A percentile compares a stretch with the other conserved stretches of the same genome.
Evolutionary conservation across 2,329 filamentous ascomycete genomes (phyloP).

Genomic region (Talaromyces amestolkiae): DNA sequence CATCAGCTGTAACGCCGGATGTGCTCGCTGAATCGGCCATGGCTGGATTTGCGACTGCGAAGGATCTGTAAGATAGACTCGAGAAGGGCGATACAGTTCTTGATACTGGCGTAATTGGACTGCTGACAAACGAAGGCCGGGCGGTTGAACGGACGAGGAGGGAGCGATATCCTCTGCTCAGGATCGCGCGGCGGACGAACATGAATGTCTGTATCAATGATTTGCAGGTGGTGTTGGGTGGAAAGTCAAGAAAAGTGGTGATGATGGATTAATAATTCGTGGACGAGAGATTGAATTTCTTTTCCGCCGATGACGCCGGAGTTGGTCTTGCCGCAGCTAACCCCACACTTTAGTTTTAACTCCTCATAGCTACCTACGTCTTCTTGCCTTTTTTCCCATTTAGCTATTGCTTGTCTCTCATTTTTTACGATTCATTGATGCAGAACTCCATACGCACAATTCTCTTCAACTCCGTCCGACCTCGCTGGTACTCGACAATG

Average conservation of each 20-base stretch:
- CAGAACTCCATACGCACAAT: slow-evolving; percentile 4
- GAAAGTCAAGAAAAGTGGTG: not conserved
- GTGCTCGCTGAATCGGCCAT: slow-evolving; percentile 51
- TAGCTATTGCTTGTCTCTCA: not conserved
- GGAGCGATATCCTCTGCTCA: slow-evolving; percentile 42
- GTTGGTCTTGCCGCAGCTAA: slow-evolving; percentile 1
- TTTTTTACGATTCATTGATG: slow-evolving; percentile 10
- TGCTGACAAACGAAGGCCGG: slow-evolving; percentile 21
- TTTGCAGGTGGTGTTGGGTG: not conserved
- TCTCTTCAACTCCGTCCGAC: slow-evolving; percentile 18
- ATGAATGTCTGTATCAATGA: slow-evolving; percentile 24
- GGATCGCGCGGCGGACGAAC: slow-evolving; percentile 37
- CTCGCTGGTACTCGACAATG: slow-evolving; percentile 29
- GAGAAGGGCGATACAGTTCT: slow-evolving; percentile 28
- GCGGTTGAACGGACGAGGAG: slow-evolving; percentile 34
- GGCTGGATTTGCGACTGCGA: slow-evolving; percentile 35
- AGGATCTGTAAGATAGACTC: slow-evolving; percentile 35
- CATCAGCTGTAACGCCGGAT: slow-evolving; percentile 68
- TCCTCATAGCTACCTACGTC: not conserved
- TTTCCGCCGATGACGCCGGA: slow-evolving; percentile 17
- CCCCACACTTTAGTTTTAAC: slow-evolving; percentile 3
- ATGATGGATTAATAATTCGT: slow-evolving; percentile 1
- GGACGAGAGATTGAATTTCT: not conserved
- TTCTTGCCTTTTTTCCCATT: no score
- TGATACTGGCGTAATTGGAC: slow-evolving; percentile 1